phyloP scores from a whole-genome alignment of 2,329 filamentous ascomycete genomes.

The Epichloe bromicola region DNA sequence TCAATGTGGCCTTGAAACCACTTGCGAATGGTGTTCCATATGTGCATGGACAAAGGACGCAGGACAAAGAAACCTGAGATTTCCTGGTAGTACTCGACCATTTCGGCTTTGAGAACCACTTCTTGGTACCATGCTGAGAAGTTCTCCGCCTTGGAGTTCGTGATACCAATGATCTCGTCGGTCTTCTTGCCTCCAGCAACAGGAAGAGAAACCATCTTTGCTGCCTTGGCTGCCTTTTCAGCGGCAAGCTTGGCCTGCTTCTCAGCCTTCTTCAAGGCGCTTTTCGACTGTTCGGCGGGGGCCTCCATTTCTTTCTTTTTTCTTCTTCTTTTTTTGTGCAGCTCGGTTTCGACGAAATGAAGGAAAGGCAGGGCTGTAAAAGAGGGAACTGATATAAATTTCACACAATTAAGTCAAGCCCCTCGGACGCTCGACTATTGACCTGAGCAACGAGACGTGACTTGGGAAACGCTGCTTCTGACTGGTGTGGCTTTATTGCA shows the following conservation, averaged over 20 bases:
- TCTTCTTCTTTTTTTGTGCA: background rate
- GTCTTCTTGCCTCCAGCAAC: conserved; percentile 46
- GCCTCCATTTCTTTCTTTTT: conserved; percentile 15
- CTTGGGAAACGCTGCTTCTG: background rate
- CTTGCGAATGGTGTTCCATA: conserved; percentile 52
- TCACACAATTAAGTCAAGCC: background rate
- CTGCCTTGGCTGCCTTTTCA: conserved; percentile 49
- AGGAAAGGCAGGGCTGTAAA: background rate
- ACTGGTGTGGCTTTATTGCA: background rate
- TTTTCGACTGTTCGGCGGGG: conserved; percentile 38
- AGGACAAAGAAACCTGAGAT: conserved; percentile 96
- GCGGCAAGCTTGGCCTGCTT: conserved; percentile 49
- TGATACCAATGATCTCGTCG: conserved; percentile 74
- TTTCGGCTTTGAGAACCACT: conserved; percentile 88
- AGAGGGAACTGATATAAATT: background rate
- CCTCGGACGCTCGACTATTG: background rate
- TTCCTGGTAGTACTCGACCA: conserved; percentile 92
- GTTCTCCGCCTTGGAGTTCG: conserved; percentile 70
- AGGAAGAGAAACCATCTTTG: conserved; percentile 37
- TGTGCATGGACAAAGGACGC: conserved; percentile 55
- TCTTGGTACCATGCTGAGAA: conserved; percentile 96
- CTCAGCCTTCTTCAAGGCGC: conserved; percentile 52
- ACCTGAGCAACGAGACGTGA: background rate
- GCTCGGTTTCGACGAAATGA: background rate
- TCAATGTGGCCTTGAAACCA: conserved; percentile 69